A percentile compares a stretch with the other conserved stretches of the same genome.
These are phyloP conservation scores for Xylariomycetidae sp. DNA, from an alignment of 2,329 filamentous ascomycete species.

Conservation along the genomic window DNA sequence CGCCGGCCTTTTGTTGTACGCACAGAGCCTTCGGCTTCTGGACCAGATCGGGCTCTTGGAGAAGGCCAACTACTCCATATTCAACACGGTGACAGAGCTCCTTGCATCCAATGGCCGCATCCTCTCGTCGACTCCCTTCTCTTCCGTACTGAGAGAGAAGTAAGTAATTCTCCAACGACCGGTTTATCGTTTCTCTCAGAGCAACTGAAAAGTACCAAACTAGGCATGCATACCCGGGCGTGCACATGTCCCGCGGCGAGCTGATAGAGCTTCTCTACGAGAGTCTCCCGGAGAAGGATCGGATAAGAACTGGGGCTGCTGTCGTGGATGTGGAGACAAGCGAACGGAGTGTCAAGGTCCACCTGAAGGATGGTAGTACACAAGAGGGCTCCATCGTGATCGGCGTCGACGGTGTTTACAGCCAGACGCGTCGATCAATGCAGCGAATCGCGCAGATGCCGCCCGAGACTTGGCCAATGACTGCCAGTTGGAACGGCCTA, in stretches of 20 bases:
- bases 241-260: slow-evolving; percentile 14
- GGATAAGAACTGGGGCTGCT: slow-evolving; percentile 11
- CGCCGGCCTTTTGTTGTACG: no score
- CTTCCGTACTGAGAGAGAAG: slow-evolving; percentile 4
- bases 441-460: slow-evolving; percentile 6
- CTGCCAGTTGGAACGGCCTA: slow-evolving; percentile 8
- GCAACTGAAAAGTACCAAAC: neutral
- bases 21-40: no score
- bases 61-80: no score
- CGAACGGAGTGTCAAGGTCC: slow-evolving; percentile 15
- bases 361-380: slow-evolving; percentile 15
- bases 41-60: no score
- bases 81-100: no score
- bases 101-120: no score
- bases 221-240: slow-evolving; percentile 9
- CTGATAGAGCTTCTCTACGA: slow-evolving; percentile 17
- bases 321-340: slow-evolving; percentile 13
- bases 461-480: neutral
- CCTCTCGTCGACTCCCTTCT: no score
- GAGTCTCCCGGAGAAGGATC: slow-evolving; percentile 9
- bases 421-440: slow-evolving; percentile 14
- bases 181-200: neutral
- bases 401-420: slow-evolving; percentile 20
- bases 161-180: slow-evolving; percentile 3
- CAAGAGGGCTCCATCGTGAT: slow-evolving; percentile 18